A percentile compares a stretch with the other conserved stretches of the same genome.
Evolutionary conservation across 208 protist genomes (phyloP).

Genomic region (Polymyxa betae): DNA sequence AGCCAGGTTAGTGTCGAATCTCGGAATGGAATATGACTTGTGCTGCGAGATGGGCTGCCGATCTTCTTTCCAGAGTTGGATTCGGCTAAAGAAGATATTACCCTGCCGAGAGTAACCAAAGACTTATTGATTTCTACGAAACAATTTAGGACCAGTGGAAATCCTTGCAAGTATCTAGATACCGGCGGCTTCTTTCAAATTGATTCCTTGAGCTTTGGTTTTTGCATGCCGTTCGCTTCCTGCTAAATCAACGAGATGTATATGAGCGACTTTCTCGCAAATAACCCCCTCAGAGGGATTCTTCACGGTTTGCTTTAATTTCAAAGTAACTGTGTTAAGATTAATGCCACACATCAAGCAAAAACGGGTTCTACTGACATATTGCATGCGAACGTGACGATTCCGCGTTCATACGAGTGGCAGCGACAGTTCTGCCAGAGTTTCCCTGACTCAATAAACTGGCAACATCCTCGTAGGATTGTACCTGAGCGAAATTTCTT

Average conservation of each 20-base stretch:
- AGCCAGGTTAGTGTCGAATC: constrained; percentile 61
- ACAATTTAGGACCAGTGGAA: neutral
- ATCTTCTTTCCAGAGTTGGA: neutral
- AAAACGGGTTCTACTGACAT: too few relatives aligned
- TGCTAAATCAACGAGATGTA: constrained; percentile 60
- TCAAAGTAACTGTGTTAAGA: neutral
- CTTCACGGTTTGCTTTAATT: neutral
- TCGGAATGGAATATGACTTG: constrained; percentile 53
- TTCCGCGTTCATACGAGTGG: constrained; percentile 65
- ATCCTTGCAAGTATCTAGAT: neutral
- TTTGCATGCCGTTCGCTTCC: constrained; percentile 57
- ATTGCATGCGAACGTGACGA: constrained; percentile 65
- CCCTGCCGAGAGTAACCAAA: constrained; percentile 29
- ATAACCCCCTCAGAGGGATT: neutral
- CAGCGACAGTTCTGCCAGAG: constrained; percentile 55
- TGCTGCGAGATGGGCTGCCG: neutral
- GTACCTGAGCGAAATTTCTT: constrained; percentile 30
- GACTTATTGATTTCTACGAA: constrained; percentile 53
- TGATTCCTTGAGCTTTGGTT: constrained; percentile 21
- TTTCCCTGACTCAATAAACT: constrained; percentile 46
- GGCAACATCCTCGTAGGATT: constrained; percentile 44
- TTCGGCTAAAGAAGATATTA: constrained; percentile 41
- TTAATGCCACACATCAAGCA: too few relatives aligned
- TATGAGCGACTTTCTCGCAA: constrained; percentile 10
- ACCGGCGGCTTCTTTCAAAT: constrained; percentile 45